Evolutionary conservation across 306 rosid species (phyloP), one percentile per base, ranked within the genome.

Genomic region (Mimosa bimucronata): DNA sequence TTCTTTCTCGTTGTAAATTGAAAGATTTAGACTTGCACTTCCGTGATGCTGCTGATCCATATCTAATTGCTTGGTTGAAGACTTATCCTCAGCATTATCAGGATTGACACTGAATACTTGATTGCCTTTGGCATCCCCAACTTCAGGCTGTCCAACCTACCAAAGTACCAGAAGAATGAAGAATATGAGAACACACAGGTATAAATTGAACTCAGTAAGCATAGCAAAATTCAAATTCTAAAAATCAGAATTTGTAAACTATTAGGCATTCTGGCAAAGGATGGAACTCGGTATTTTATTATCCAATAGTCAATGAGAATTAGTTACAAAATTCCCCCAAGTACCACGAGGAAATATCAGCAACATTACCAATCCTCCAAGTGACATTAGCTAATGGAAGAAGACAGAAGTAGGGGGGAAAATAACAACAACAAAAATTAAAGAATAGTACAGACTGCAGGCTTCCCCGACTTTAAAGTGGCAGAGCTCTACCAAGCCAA

Each of bases 71-170:
- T 83, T 82, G 79, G 86, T 75, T 28, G 84, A 68, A 71, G 86
- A 83, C 77, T 84, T 83, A 67, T 76, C 88, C 81, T 60, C 85
- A 82, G 77, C 86, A 78, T 82, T 68, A 77, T 87, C 86, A 84
- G 87, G 81, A 79, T 80, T 81, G 58, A 79, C 85, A 75, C 65
- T 78, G 65, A 72, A 84, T 81, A 72, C 71, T 81, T 62, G 58
- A 61, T 80, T 87, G 75, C 86, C 86, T 84, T 85, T 85, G 79
- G 83, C 71, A 71, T 84, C 88, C 79, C 82, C 91, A 19, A 77
- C 68, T 58, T 74, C 90, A 61, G 77, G 81, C 71, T 79, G 91
- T 72, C 78, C 94, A 83, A 79, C 90, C 99, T 96, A 86, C 72
- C 81, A 48, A 82, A 89, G 77, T 67, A 83, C 78, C 77, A 82